These are phyloP conservation scores for Cryoendolithus antarcticus DNA, from an alignment of 2,329 filamentous ascomycete species.

Conservation along the genomic window DNA sequence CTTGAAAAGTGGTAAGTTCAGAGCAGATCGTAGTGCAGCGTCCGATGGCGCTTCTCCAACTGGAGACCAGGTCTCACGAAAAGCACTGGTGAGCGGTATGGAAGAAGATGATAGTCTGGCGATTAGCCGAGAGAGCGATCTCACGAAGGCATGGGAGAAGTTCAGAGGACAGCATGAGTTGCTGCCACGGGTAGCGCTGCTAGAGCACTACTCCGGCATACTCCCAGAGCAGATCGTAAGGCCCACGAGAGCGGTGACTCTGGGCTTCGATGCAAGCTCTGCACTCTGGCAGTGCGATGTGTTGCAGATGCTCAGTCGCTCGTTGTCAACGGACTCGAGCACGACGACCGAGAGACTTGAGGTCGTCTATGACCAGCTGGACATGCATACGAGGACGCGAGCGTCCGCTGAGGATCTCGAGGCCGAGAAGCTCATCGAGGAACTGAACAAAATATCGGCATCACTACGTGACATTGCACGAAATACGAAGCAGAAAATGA, in stretches of 20 bases:
- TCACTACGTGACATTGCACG: too few species aligned
- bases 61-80: too few species aligned
- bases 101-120: too few species aligned
- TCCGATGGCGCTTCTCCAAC: too few species aligned
- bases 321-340: neutral
- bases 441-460: too few species aligned
- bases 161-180: slow-evolving; percentile 3
- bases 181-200: slow-evolving; percentile 1
- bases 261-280: neutral
- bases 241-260: neutral
- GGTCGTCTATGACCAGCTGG: neutral
- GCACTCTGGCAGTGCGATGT: slow-evolving; percentile 2
- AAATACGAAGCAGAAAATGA: too few species aligned
- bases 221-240: slow-evolving; percentile 1
- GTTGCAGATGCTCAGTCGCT: slow-evolving; percentile 3
- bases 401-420: too few species aligned
- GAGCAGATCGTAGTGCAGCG: neutral
- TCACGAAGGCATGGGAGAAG: slow-evolving; percentile 3
- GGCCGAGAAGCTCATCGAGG: too few species aligned
- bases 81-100: too few species aligned
- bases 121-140: neutral
- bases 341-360: neutral
- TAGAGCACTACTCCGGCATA: slow-evolving; percentile 3
- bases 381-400: neutral
- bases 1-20: neutral